phyloP scores from a whole-genome alignment of 257 asterid species.

The Nicotiana tomentosiformis region DNA sequence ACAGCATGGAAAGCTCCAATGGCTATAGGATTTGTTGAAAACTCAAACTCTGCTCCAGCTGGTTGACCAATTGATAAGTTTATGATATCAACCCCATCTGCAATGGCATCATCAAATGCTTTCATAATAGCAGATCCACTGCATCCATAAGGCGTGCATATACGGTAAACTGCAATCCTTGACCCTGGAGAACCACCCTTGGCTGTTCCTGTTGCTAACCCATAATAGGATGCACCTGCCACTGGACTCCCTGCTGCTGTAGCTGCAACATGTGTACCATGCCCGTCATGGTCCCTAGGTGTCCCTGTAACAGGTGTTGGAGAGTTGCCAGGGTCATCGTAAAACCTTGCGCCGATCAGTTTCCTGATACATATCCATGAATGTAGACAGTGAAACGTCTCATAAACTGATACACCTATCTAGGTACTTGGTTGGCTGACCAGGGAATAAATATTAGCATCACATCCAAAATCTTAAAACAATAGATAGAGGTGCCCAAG shows the following conservation, averaged over 20 bases:
- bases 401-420: background rate
- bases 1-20: conserved; percentile 71
- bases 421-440: background rate
- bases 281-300: conserved; percentile 62
- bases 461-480: background rate
- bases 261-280: conserved; percentile 79
- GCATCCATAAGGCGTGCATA: conserved; percentile 46
- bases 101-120: conserved; percentile 64
- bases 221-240: conserved; percentile 54
- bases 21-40: conserved; percentile 45
- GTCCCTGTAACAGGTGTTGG: conserved; percentile 10
- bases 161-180: conserved; percentile 72
- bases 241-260: conserved; percentile 73
- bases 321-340: background rate
- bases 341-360: conserved; percentile 73
- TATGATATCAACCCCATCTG: conserved; percentile 57
- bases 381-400: no score
- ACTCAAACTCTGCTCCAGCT: conserved; percentile 20
- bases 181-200: conserved; percentile 66
- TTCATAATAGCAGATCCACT: conserved; percentile 47
- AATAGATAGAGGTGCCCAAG: background rate
- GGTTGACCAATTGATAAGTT: conserved; percentile 54
- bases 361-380: conserved; percentile 28
- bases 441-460: background rate
- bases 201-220: conserved; percentile 66